A percentile compares a stretch with the other conserved stretches of the same genome.
Conservation (phyloP, 2,329 filamentous ascomycete species). For the Venturia aucupariae region DNA sequence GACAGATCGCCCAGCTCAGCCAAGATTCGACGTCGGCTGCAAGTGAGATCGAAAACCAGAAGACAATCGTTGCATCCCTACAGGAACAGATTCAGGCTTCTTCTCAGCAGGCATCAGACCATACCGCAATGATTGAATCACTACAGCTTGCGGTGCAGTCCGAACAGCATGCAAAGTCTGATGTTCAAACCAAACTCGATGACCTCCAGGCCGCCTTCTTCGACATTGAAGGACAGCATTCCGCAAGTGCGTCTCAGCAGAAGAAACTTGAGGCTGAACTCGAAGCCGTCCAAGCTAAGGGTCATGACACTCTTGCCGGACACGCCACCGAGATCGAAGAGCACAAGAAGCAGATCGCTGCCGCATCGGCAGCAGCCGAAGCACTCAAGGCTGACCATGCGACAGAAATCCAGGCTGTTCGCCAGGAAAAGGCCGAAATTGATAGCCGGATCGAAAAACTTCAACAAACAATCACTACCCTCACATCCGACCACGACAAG, state of each 20-base stretch:
- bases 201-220: neutral
- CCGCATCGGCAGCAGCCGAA: neutral
- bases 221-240: neutral
- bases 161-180: neutral
- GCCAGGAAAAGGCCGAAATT: neutral
- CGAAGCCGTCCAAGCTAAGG: neutral
- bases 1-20: neutral
- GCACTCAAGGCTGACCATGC: neutral
- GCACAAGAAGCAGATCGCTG: neutral
- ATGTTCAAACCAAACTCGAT: neutral
- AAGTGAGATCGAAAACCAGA: neutral
- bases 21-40: neutral
- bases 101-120: neutral
- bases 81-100: neutral
- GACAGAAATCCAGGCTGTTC: neutral
- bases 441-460: neutral
- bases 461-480: neutral
- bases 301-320: neutral
- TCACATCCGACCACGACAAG: neutral
- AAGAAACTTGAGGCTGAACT: neutral
- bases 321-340: neutral
- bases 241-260: neutral
- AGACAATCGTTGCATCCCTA: neutral
- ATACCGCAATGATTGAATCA: neutral
- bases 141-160: neutral